phyloP scores from a whole-genome alignment of 2,329 filamentous ascomycete genomes.

The Triangularia verruculosa region DNA sequence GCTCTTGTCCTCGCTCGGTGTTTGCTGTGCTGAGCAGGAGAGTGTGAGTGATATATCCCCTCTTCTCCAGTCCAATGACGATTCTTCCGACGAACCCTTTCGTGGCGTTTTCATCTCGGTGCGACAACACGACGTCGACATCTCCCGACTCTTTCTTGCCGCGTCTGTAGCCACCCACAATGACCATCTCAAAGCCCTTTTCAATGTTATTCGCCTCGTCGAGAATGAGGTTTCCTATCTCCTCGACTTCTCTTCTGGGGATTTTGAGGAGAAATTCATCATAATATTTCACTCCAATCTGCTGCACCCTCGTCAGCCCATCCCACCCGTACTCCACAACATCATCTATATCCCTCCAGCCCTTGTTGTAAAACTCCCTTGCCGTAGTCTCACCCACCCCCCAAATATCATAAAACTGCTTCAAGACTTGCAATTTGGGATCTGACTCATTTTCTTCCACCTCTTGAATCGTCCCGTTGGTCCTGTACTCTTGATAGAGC shows the following conservation, averaged over 20 bases:
- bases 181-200: slow-evolving; percentile 51
- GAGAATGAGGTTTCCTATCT: slow-evolving; percentile 62
- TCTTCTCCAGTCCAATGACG: slow-evolving; percentile 65
- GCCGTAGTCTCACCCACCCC: slow-evolving; percentile 85
- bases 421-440: slow-evolving; percentile 60
- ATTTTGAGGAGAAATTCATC: slow-evolving; percentile 76
- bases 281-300: slow-evolving; percentile 92
- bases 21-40: slow-evolving; percentile 67
- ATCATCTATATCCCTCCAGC: slow-evolving; percentile 84
- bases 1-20: slow-evolving; percentile 67
- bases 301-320: slow-evolving; percentile 72
- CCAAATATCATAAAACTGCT: slow-evolving; percentile 80
- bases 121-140: slow-evolving; percentile 81
- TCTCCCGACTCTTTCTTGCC: slow-evolving; percentile 74
- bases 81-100: slow-evolving; percentile 68
- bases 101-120: slow-evolving; percentile 69
- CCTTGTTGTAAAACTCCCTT: slow-evolving; percentile 72
- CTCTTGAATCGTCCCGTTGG: slow-evolving; percentile 56
- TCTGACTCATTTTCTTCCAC: slow-evolving; percentile 63
- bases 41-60: slow-evolving; percentile 75
- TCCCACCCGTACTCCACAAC: slow-evolving; percentile 80
- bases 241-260: slow-evolving; percentile 68
- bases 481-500: slow-evolving; percentile 72
- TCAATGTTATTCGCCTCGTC: slow-evolving; percentile 64
- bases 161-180: slow-evolving; percentile 79